These are phyloP conservation scores for Cucumis cinereus DNA, from an alignment of 306 rosid genomes.

Conservation along the genomic window DNA sequence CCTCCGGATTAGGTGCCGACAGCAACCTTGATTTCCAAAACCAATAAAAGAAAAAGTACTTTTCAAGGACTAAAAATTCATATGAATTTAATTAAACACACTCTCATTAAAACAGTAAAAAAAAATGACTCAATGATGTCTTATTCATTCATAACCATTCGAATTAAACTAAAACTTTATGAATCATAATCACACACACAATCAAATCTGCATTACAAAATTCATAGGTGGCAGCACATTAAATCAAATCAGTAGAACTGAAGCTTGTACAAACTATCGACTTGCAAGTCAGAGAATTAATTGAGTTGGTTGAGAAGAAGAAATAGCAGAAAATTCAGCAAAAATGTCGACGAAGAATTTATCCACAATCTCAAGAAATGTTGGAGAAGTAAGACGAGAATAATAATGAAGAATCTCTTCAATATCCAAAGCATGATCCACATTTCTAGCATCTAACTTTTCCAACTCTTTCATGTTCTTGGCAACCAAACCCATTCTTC, in stretches of 20 bases:
- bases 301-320: constrained; percentile 19
- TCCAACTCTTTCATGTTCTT: constrained; percentile 69
- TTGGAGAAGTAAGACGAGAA: constrained; percentile 68
- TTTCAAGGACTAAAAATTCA: neutral
- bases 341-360: constrained; percentile 63
- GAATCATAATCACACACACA: neutral
- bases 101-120: neutral
- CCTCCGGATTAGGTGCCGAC: constrained; percentile 2
- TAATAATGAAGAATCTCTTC: constrained; percentile 86
- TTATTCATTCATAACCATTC: neutral
- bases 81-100: neutral
- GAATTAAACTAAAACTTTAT: neutral
- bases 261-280: too few relatives aligned
- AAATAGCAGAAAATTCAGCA: constrained; percentile 35
- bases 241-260: too few relatives aligned
- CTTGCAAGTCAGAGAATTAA: too few relatives aligned
- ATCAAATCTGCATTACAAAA: neutral
- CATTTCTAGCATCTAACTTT: constrained; percentile 55
- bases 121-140: neutral
- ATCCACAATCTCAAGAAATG: constrained; percentile 73
- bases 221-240: too few relatives aligned
- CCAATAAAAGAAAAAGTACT: neutral
- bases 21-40: neutral
- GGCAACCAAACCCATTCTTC: constrained; percentile 30
- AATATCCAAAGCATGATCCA: constrained; percentile 68